A percentile compares a stretch with the other conserved stretches of the same genome.
phyloP scores from a whole-genome alignment of 2,329 filamentous ascomycete species.

The Davidsoniella eucalypti region DNA sequence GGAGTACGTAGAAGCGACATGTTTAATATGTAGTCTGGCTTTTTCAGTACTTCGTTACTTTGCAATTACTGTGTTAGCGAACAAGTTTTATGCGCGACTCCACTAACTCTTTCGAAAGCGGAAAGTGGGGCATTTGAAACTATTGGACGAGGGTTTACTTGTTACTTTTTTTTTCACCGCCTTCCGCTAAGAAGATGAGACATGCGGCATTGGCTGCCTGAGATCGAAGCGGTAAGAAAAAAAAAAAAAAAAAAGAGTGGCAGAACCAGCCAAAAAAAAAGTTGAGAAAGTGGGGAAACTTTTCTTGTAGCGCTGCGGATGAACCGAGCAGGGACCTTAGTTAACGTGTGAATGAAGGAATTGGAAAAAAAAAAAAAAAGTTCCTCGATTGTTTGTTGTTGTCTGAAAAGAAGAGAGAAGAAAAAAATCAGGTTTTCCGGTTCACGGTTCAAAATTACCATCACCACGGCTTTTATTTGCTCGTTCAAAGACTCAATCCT shows the following conservation, averaged over 20 bases:
- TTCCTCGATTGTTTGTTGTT: neutral
- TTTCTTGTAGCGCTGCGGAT: neutral
- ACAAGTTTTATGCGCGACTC: neutral
- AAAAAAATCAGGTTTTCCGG: neutral
- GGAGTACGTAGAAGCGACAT: neutral
- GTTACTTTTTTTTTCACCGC: neutral
- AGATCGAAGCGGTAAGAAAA: neutral
- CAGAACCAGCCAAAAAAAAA: neutral
- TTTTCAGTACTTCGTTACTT: neutral
- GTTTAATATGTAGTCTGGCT: no score
- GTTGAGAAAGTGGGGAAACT: constrained; percentile 6
- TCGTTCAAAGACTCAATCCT: neutral
- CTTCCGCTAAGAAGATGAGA: neutral
- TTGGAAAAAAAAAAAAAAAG: constrained; percentile 6
- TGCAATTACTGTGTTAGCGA: neutral
- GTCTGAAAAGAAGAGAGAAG: neutral
- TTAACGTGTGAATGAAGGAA: constrained; percentile 1
- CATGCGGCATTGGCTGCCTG: neutral
- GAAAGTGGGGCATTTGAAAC: constrained; percentile 4
- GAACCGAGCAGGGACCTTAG: neutral
- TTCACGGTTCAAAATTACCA: neutral
- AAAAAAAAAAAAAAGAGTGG: neutral
- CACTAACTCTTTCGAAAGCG: neutral
- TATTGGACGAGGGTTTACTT: constrained; percentile 5
- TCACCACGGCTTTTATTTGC: neutral